Evolutionary conservation across 2,329 filamentous ascomycete genomes (phyloP), one percentile per base, ranked within the genome.

Genomic region (Penicillium italicum): DNA sequence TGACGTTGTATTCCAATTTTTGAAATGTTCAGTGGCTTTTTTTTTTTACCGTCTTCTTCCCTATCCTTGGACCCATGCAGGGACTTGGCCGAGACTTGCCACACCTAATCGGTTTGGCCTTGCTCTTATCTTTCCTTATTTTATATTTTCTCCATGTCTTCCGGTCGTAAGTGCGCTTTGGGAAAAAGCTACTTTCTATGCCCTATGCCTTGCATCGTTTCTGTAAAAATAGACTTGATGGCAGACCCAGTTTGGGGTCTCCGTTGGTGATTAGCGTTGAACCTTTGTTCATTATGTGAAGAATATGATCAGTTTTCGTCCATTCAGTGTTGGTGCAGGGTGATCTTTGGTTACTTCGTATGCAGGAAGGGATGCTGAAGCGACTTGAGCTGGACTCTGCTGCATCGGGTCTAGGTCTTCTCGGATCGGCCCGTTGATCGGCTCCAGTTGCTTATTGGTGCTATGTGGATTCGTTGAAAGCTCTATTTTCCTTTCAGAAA

Each of bases 201-300:
- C 33, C 33, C 24, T 34, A 22, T 52, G 48, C 49, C 53, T 61
- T 69, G 67, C 67, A 71, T 69, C 57, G 56, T 57, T 58, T 70
- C 56, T 66, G 70, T 72, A 72, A 71, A 71, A 72, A 70, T 72
- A 72, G 69, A 72, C 64, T 69, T 69, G 62, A 64, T 60, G 50
- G 55, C 57, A 56, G 58, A 63, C 57, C 66, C 62, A 31, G 33
- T 52, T 56, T 62, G 62, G 57, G 62, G 67, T 66, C 61, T 60
- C 55, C 61, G 66, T 68, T 70, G 66, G 67, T 65, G 67, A 71
- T 71, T 72, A 71, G 69, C 69, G 68, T 66, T 66, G 56, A 62
- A 60, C 62, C 60, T 62, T 62, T 68, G 65, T 68, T 62, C 60
- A 62, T 70, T 66, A 68, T 66, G 64, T 56, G 61, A 66, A 65